Evolutionary conservation across 129 eudicot genomes (phyloP), one percentile per base, ranked within the genome.

Genomic region (Saussurea involucrata): DNA sequence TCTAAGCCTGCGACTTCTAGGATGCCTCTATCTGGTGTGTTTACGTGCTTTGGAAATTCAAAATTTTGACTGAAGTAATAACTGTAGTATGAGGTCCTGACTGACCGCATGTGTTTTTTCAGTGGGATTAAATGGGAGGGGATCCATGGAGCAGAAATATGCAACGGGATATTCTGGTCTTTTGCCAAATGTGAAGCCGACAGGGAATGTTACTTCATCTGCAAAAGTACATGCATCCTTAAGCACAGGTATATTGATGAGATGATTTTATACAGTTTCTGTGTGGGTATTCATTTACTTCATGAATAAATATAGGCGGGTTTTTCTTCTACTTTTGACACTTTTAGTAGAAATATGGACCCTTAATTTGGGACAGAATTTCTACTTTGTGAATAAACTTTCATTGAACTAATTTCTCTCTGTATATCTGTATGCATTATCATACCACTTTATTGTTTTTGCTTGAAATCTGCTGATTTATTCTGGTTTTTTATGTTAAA

Each of bases 11-110:
- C 84, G 82, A 63, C 79, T 24, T 67, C 75, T 34, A 88, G 83
- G 85, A 86, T 90, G 49, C 87, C 97, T 81, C 96, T 92, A 70
- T 83, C 90, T 64, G 90, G 92, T 88, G 63, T 68, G 82, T 81
- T 77, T 73, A 25, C 61, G 0, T 18, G 15, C 28, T 15, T 69
- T 46, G 24, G 42, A 29, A 4, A 53, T 53, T 13, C 8, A 29
- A 31, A 6, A 15, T 71, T 40, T 22, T 8, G 8, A 61, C n/a
- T 10, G 15, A 69, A 68, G 15, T 37, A n/a, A 60, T 6, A 13
- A 29, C 3, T 4, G 0, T 66, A 27, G 70, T 24, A 34, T 49
- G 64, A 32, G 71, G 4, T 69, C 17, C 75, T 78, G 17, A 78
- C 21, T 20, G 17, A 78, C 21, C 17, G 31, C 73, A 55, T 66